A percentile compares a stretch with the other conserved stretches of the same genome.
Conservation (phyloP, 768 basidiomycete species). For the Amanita phalloides region DNA sequence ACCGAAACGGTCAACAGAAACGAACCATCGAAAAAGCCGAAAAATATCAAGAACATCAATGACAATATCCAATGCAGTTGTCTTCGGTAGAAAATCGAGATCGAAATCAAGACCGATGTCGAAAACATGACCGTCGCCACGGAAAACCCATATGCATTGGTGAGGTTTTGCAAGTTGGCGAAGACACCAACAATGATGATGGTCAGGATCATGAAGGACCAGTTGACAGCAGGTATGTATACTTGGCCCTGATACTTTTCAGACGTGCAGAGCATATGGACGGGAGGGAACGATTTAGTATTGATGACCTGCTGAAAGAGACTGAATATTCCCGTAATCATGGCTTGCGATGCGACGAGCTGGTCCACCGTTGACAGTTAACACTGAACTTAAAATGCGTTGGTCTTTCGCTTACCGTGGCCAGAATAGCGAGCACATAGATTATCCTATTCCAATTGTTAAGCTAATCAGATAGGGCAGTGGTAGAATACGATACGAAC, state of each 20-base stretch:
- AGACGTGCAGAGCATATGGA: slow-evolving; percentile 51
- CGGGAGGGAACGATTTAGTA: slow-evolving; percentile 44
- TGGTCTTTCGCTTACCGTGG: slow-evolving; percentile 41
- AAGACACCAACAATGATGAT: slow-evolving; percentile 49
- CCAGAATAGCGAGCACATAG: slow-evolving; percentile 52
- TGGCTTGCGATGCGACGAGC: slow-evolving; percentile 55
- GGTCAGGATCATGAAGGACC: slow-evolving; percentile 40
- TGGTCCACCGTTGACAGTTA: slow-evolving; percentile 11
- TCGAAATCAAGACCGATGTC: slow-evolving; percentile 41
- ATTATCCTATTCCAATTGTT: slow-evolving; percentile 32
- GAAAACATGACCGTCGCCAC: slow-evolving; percentile 59
- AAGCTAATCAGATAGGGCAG: not conserved
- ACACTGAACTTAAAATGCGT: not conserved
- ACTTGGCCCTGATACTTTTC: slow-evolving; percentile 52
- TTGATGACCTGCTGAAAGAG: slow-evolving; percentile 57
- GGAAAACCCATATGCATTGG: slow-evolving; percentile 54
- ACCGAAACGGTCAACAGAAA: no score
- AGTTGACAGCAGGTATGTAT: slow-evolving; percentile 56
- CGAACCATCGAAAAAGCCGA: slow-evolving; percentile 55
- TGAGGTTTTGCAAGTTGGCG: slow-evolving; percentile 36
- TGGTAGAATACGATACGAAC: slow-evolving; percentile 15
- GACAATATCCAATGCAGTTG: slow-evolving; percentile 31
- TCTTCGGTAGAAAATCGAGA: slow-evolving; percentile 52
- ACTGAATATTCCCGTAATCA: slow-evolving; percentile 61
- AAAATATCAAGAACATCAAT: slow-evolving; percentile 36